Evolutionary conservation across 805 yeast genomes (phyloP), one percentile per base, ranked within the genome.

Genomic region (Starmera pachycereana): DNA sequence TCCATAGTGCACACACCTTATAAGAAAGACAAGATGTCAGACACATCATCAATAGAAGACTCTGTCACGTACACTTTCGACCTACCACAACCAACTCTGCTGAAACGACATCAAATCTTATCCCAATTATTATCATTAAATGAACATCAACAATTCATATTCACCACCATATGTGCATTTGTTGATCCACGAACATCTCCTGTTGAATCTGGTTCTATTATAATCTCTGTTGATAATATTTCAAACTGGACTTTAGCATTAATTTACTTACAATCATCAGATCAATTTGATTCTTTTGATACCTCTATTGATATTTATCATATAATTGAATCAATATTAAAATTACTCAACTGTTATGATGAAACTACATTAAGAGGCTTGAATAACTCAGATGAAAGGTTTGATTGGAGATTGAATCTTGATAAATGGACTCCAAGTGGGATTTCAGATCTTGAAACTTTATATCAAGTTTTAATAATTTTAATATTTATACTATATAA

Each of bases 151-250:
- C 40, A 37, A 4, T 35, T 40, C 3, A 32, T 56, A 6, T 51
- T 52, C 38, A 43, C 45, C 6, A 46, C 60, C 1, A 39, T 72
- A 3, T 55, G 70, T 2, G 51, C 64, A 0, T 46, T 74, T 37
- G 63, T 66, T 8, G 89, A 82, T 53, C 86, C 88, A 3, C 63
- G 70, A 48, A 78, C 88, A 1, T 86, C 80, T 48, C 88, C 92
- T 0, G 68, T 71, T 25, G 83, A 79, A 33, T 68, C 67, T 19
- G 81, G 76, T 41, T 56, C 61, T 11, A 60, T 65, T 40, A 61
- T 77, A 2, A 61, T 78, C 13, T 78, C 86, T 9, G 54, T 79
- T 7, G 78, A 76, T 44, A 53, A 69, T n/a, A 50, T 78, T 11
- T 68, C 80, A 14, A 74, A 74, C 44, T 46, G 76, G 37, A 58